These are phyloP conservation scores for Chrysanthemum seticuspe DNA, from an alignment of 129 eudicot genomes.

Conservation along the genomic window DNA sequence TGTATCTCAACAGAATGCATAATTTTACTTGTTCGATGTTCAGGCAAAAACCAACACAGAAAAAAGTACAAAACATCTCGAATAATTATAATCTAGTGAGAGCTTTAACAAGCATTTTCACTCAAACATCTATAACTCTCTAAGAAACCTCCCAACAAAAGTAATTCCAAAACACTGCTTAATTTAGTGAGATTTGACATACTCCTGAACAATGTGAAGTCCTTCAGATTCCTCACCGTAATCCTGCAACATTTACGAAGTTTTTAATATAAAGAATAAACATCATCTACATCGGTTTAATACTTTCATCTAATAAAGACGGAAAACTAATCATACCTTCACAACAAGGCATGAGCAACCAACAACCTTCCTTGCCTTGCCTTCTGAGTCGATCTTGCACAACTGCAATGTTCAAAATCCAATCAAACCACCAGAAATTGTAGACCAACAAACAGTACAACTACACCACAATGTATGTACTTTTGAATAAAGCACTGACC, in stretches of 20 bases:
- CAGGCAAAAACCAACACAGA: conserved; percentile 6
- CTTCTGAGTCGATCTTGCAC: conserved; percentile 98
- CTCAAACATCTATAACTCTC: conserved; percentile 26
- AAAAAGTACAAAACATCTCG: background rate
- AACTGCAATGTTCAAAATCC: conserved; percentile 39
- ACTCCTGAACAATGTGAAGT: conserved; percentile 80
- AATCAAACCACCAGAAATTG: background rate
- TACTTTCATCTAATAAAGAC: background rate
- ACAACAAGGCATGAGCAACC: conserved; percentile 95
- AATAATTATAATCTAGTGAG: conserved; percentile 13
- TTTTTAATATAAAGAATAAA: no score
- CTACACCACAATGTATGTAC: no score
- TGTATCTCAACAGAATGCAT: background rate
- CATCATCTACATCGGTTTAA: background rate
- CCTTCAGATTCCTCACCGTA: conserved; percentile 91
- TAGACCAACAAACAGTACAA: background rate
- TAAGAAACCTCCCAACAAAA: conserved; percentile 13
- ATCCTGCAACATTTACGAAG: conserved; percentile 42
- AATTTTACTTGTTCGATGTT: background rate
- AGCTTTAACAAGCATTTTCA: conserved; percentile 11
- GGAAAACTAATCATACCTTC: conserved; percentile 45
- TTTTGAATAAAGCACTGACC: no score
- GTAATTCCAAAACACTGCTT: background rate
- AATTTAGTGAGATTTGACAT: conserved; percentile 72
- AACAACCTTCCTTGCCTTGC: conserved; percentile 92